These are phyloP conservation scores for Mucor circinelloides DNA, from an alignment of 371 early-diverging fungal genomes.

Conservation along the genomic window DNA sequence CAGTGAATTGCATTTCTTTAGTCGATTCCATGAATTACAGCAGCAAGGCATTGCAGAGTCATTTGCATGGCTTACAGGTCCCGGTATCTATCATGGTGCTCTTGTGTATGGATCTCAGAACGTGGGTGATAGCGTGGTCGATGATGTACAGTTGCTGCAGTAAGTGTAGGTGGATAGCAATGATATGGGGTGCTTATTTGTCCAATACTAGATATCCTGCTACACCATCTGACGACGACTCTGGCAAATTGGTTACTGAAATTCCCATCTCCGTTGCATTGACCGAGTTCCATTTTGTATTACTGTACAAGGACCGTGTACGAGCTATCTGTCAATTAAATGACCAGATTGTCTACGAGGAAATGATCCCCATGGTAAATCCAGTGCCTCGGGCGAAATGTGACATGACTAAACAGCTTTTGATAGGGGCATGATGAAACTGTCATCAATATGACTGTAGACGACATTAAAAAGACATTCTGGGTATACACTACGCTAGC, in stretches of 20 bases:
- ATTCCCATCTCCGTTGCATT: slow-evolving; percentile 75
- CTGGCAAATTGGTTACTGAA: slow-evolving; percentile 47
- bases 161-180: slow-evolving; percentile 18
- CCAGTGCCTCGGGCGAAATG: background rate
- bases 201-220: slow-evolving; percentile 36
- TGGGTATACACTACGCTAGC: slow-evolving; percentile 84
- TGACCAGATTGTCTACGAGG: slow-evolving; percentile 81
- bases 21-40: slow-evolving; percentile 66
- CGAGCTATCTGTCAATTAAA: slow-evolving; percentile 81
- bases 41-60: slow-evolving; percentile 67
- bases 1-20: slow-evolving; percentile 69
- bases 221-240: slow-evolving; percentile 48
- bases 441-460: slow-evolving; percentile 70
- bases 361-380: slow-evolving; percentile 57
- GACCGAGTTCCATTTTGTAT: slow-evolving; percentile 87
- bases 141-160: slow-evolving; percentile 76
- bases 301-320: slow-evolving; percentile 75
- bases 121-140: slow-evolving; percentile 53
- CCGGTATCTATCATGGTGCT: slow-evolving; percentile 82
- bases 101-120: slow-evolving; percentile 42
- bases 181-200: background rate
- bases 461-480: slow-evolving; percentile 78
- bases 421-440: slow-evolving; percentile 34
- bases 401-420: background rate
- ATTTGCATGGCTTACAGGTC: slow-evolving; percentile 82